phyloP scores from a whole-genome alignment of 306 rosid species.

The Trichosanthes cucumerina region DNA sequence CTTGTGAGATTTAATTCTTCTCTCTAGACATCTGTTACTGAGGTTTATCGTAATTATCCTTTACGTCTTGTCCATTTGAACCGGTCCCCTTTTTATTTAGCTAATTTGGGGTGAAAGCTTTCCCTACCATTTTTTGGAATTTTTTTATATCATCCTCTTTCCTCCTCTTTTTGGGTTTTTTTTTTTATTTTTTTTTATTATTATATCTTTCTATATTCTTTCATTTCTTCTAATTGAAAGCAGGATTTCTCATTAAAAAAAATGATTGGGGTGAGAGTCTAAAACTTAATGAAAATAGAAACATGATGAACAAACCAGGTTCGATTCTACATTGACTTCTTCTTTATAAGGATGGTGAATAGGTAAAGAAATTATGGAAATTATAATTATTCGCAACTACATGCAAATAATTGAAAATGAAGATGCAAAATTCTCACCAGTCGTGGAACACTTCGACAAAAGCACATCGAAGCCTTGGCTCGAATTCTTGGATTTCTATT shows the following conservation, averaged over 20 bases:
- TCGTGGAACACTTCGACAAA: conserved; percentile 77
- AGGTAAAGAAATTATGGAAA: background rate
- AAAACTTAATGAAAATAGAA: background rate
- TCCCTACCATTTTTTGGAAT: background rate
- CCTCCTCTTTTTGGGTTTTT: background rate
- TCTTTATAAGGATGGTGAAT: background rate
- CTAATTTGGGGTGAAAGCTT: background rate
- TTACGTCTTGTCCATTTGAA: no score
- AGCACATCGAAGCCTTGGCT: conserved; percentile 87
- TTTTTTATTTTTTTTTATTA: no score
- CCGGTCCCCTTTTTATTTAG: background rate
- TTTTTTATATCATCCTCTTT: no score
- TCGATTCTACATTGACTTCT: background rate
- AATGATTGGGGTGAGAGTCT: background rate
- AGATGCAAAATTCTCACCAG: conserved; percentile 46
- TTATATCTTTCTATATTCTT: no score
- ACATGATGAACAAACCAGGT: background rate
- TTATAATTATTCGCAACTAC: background rate
- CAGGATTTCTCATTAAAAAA: background rate
- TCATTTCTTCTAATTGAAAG: background rate
- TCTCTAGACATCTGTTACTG: background rate
- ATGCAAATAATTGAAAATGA: background rate
- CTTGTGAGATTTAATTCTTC: background rate
- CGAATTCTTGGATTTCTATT: conserved; percentile 82
- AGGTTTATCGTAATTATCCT: background rate